These are phyloP conservation scores for Paecilomyces sp. DNA, from an alignment of 2,329 filamentous ascomycete genomes.

Conservation along the genomic window DNA sequence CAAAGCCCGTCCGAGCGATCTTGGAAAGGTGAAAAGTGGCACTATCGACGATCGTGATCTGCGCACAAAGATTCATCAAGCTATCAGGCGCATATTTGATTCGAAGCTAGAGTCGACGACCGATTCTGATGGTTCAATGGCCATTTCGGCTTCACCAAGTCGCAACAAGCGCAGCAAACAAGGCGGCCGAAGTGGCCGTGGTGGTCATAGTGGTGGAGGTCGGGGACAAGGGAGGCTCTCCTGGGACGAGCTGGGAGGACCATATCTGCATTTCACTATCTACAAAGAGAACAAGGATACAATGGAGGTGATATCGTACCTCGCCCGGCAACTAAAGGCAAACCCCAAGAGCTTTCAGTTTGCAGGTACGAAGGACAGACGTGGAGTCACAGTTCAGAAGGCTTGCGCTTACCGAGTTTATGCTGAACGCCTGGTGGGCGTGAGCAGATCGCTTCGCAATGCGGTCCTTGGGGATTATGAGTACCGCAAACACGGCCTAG, in stretches of 20 bases:
- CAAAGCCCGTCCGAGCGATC: conserved; percentile 48
- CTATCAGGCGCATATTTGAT: conserved; percentile 71
- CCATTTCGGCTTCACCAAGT: conserved; percentile 44
- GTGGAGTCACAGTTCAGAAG: conserved; percentile 77
- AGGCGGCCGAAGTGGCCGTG: conserved; percentile 22
- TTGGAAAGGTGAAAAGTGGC: conserved; percentile 47
- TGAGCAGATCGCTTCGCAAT: conserved; percentile 57
- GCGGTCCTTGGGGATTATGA: conserved; percentile 70
- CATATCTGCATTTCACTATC: conserved; percentile 82
- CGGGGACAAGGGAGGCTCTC: conserved; percentile 39
- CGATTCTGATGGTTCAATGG: conserved; percentile 60
- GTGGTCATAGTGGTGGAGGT: conserved; percentile 18
- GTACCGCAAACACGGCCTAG: conserved; percentile 63
- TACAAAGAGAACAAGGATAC: conserved; percentile 98
- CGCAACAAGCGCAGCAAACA: conserved; percentile 27
- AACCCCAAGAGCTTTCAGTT: conserved; percentile 65
- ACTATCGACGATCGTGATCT: conserved; percentile 54
- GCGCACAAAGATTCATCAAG: conserved; percentile 57
- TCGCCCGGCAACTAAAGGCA: conserved; percentile 66
- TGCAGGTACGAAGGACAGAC: conserved; percentile 84
- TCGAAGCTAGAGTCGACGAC: conserved; percentile 71
- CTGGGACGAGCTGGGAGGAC: conserved; percentile 64
- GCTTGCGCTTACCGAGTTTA: conserved; percentile 60
- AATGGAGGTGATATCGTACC: conserved; percentile 77
- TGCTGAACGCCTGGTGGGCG: conserved; percentile 55